A percentile compares a stretch with the other conserved stretches of the same genome.
These are phyloP conservation scores for Acanthamoeba sp. DNA, from an alignment of 208 protist genomes.

Conservation along the genomic window DNA sequence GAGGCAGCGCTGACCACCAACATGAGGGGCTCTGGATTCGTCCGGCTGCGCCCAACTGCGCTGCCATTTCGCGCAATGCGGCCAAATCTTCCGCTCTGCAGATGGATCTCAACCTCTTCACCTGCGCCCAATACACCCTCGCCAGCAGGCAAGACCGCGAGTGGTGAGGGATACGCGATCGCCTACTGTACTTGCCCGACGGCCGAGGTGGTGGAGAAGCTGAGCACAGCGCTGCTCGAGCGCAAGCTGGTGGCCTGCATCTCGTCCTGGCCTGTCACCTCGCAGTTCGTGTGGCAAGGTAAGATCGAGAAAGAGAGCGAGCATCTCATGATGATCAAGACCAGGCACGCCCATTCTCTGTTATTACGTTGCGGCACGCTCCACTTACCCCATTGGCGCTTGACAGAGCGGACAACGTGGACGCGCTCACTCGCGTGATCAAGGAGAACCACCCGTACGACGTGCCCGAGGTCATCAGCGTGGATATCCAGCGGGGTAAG, in stretches of 20 bases:
- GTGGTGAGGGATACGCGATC: neutral
- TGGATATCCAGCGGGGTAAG: neutral
- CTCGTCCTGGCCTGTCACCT: slow-evolving; percentile 9
- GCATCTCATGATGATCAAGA: slow-evolving; percentile 52
- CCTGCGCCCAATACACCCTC: neutral
- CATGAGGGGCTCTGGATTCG: too few relatives aligned
- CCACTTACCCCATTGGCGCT: neutral
- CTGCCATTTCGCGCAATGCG: too few relatives aligned
- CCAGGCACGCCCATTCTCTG: neutral
- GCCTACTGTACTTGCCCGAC: slow-evolving; percentile 16
- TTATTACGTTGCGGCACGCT: neutral
- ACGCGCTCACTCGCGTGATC: neutral
- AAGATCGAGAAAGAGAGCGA: slow-evolving; percentile 38
- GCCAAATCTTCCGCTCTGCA: too few relatives aligned
- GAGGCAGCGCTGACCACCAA: too few relatives aligned
- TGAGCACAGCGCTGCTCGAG: neutral
- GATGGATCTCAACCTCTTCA: neutral
- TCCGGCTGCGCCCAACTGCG: too few relatives aligned
- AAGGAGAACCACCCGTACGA: slow-evolving; percentile 48
- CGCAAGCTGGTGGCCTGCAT: slow-evolving; percentile 20
- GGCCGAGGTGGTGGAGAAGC: slow-evolving; percentile 6
- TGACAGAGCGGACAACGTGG: neutral
- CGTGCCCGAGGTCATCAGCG: slow-evolving; percentile 38
- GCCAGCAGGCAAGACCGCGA: neutral
- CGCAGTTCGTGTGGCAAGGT: neutral